A percentile compares a stretch with the other conserved stretches of the same genome.
phyloP scores from a whole-genome alignment of 306 rosid genomes.

The Cucurbita pepo region DNA sequence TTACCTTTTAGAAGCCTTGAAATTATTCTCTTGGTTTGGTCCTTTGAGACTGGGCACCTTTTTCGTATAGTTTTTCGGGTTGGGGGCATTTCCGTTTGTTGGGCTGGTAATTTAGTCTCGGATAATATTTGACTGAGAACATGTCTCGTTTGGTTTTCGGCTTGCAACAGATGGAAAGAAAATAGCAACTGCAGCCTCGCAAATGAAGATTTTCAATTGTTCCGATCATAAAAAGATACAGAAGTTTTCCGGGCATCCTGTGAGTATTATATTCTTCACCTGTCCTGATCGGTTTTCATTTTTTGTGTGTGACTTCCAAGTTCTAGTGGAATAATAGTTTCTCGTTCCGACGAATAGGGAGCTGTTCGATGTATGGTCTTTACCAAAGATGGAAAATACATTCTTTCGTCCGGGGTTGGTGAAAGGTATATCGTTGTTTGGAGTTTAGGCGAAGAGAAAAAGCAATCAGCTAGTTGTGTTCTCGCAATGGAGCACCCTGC shows the following conservation, averaged over 20 bases:
- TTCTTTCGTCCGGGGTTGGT: constrained; percentile 73
- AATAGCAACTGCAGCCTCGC: constrained; percentile 82
- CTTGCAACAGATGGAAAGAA: constrained; percentile 54
- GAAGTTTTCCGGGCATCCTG: constrained; percentile 94
- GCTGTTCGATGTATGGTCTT: constrained; percentile 71
- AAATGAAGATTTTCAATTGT: constrained; percentile 55
- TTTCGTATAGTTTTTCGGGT: background rate
- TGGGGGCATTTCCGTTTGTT: background rate
- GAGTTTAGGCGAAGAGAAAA: constrained; percentile 49
- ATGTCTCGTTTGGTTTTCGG: constrained; percentile 7
- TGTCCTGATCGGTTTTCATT: background rate
- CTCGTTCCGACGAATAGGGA: constrained; percentile 36
- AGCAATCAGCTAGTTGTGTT: constrained; percentile 63
- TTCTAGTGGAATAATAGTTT: constrained; percentile 9
- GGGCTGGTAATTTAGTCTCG: background rate
- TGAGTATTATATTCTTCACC: constrained; percentile 31
- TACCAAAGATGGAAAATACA: constrained; percentile 67
- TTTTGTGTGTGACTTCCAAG: background rate
- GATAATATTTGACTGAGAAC: constrained; percentile 16
- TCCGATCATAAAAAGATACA: constrained; percentile 56
- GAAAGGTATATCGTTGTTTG: constrained; percentile 88
- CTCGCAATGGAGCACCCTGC: constrained; percentile 95
- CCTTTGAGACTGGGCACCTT: background rate
- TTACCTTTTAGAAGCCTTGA: background rate
- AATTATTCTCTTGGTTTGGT: background rate